These are phyloP conservation scores for Phellinidium pouzarii DNA, from an alignment of 1,284 basidiomycete genomes.

Conservation along the genomic window DNA sequence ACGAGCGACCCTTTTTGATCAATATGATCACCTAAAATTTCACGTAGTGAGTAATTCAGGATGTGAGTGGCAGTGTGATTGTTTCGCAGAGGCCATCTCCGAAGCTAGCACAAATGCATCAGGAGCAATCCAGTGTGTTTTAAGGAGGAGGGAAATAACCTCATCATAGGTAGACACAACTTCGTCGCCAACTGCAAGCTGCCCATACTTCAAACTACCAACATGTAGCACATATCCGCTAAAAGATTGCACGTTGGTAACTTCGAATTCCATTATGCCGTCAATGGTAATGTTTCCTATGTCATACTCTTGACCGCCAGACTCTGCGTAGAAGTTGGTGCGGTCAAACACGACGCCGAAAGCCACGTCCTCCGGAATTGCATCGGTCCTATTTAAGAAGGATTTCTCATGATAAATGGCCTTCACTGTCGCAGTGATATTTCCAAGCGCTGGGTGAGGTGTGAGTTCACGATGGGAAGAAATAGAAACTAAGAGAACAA, in stretches of 20 bases:
- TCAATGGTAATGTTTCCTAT: conserved; percentile 94
- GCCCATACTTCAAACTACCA: conserved; percentile 77
- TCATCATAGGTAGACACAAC: conserved; percentile 76
- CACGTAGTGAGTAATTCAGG: conserved; percentile 89
- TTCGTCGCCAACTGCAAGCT: conserved; percentile 59
- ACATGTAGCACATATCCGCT: conserved; percentile 88
- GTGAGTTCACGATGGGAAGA: neutral
- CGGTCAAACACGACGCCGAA: conserved; percentile 90
- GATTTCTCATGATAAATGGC: conserved; percentile 82
- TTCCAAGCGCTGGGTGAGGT: conserved; percentile 53
- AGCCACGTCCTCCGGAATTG: conserved; percentile 53
- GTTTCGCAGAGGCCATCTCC: conserved; percentile 91
- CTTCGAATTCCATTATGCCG: conserved; percentile 87
- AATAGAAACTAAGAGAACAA: conserved; percentile 26
- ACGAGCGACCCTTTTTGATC: conserved; percentile 99
- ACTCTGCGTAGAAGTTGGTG: conserved; percentile 98
- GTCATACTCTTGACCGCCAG: conserved; percentile 96
- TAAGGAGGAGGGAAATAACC: conserved; percentile 29
- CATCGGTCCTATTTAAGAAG: conserved; percentile 66
- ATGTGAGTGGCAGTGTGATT: conserved; percentile 99
- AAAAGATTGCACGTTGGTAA: conserved; percentile 86
- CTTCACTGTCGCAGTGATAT: conserved; percentile 72
- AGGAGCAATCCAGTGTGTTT: neutral
- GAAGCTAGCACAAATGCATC: conserved; percentile 46
- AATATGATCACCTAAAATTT: conserved; percentile 92